Base-by-base conservation (phyloP, 2,329 filamentous ascomycete species). In the Fusarium nisikadoi region DNA sequence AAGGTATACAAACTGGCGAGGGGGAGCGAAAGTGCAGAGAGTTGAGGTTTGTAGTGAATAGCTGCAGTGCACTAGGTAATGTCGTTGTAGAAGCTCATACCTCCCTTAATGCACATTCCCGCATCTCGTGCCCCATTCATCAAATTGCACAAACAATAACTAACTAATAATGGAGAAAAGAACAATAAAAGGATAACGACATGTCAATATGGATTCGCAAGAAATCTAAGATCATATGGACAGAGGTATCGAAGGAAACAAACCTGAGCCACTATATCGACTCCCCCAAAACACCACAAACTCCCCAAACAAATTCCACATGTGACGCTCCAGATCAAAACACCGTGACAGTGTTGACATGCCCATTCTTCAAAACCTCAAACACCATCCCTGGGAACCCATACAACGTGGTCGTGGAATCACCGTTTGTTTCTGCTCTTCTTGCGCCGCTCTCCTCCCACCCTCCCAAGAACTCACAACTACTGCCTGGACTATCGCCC, bases 381-480 rank as follows among this genome's bases (percentile, higher is more conserved):
- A 99, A 98, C 50, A 98, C 90, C 81, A 98, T 84, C 1, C 96
- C 95, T 1, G 96, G 95, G 78, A 98, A 98, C 3, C 95, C 95
- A 83, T 94, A 98, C 33, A 99, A 83, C 69, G 95, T 95, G 20
- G 95, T 97, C 62, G 88, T 90, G 66, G 88, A 88, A 74, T 90
- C 88, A 42, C 87, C 86, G 47, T 80, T 85, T 6, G 85, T 83
- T 49, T 87, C 91, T 79, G 81, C 86, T 79, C 81, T 88, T 83
- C 82, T 89, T 80, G 75, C 81, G 76, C 85, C 82, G 72, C 89
- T 92, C 75, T 96, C 94, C 80, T 97, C 94, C 92, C 94, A 97
- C 2, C 92, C 93, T 9, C 93, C 94, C 2, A 96, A 86, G 62
- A 94, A 88, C 81, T 97, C 94, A 73, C 93, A 93, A 79, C 94